Conservation (phyloP, 805 yeast species). For the Torulaspora quercuum region DNA sequence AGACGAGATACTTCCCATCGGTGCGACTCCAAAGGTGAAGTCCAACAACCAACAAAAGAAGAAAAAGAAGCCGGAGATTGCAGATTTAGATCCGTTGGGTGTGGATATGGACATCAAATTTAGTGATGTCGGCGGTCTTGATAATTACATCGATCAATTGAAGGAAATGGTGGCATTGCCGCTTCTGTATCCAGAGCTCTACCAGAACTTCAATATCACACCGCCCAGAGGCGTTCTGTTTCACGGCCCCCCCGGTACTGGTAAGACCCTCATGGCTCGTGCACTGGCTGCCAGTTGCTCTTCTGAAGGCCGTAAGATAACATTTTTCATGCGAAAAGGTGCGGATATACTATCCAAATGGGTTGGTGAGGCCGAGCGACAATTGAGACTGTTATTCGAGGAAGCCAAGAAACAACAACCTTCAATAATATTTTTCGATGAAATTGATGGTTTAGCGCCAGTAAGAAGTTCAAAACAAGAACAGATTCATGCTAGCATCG, state of each 20-base stretch:
- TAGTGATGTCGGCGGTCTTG: conserved; percentile 86
- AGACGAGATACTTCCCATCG: conserved; percentile 52
- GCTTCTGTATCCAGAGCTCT: conserved; percentile 86
- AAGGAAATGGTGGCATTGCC: conserved; percentile 98
- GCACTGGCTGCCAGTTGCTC: conserved; percentile 96
- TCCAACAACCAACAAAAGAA: conserved; percentile 37
- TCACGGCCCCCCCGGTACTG: conserved; percentile 99
- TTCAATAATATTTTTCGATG: conserved; percentile 92
- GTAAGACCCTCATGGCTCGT: conserved; percentile 96
- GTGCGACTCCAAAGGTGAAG: conserved; percentile 39
- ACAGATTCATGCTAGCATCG: conserved; percentile 96
- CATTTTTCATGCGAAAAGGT: conserved; percentile 97
- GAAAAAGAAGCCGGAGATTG: conserved; percentile 57
- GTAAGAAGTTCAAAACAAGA: conserved; percentile 97
- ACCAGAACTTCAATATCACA: conserved; percentile 81
- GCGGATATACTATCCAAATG: conserved; percentile 96
- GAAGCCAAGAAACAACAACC: conserved; percentile 97
- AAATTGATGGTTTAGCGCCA: conserved; percentile 97
- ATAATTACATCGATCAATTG: conserved; percentile 82
- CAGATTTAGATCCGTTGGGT: conserved; percentile 92
- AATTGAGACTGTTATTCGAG: conserved; percentile 82
- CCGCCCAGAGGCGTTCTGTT: conserved; percentile 97
- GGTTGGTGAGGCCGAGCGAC: conserved; percentile 99
- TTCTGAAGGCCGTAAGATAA: conserved; percentile 75
- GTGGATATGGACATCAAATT: conserved; percentile 83